Evolutionary conservation across 2,329 filamentous ascomycete species (phyloP), one percentile per base, ranked within the genome.

Genomic region (Cladosporium sp.): DNA sequence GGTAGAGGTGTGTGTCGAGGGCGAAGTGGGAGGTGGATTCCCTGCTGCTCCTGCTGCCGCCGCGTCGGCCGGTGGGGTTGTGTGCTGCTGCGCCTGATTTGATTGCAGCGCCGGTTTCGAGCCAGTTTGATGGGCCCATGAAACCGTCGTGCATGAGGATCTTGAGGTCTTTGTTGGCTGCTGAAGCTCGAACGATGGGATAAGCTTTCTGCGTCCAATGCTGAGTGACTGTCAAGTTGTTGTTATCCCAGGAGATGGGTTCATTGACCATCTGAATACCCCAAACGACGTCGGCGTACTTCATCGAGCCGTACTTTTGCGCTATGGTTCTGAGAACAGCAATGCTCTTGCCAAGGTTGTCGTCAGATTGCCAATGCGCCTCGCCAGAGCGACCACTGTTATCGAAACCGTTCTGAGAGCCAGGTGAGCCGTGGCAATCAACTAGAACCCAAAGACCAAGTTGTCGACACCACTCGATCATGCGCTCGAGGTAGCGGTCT

Each of bases 341-440:
- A n/a, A 69, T 60, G 25, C 67, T 71, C 4, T 62, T 55, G 6
- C 60, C 36, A 7, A 70, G 59, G 49, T 68, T 71, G 53, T 56
- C 11, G 52, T 32, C 49, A 3, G 38, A 43, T 54, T 66, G 63
- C 66, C 66, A 68, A 15, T 56, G 30, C 16, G 62, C 57, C 7
- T 36, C 33, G 3, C 57, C 61, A 13, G 38, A 38, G 6, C 47
- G 55, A 11, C 64, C 64, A 33, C 59, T 65, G 52, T 63, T 60
- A 29, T 68, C 67, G 53, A 75, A 78, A 9, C 76, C 77, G 55
- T 78, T 78, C 55, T 78, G 75, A 3, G 66, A 72, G 18, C 70
- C 70, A 13, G 75, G 74, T 3, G 72, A 71, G 29, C 70, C 74
- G 56, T 78, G 75, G n/a, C 75, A 66, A 55, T 78, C 76, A 19